These are phyloP conservation scores for Fusarium sarcochroum DNA, from an alignment of 2,329 filamentous ascomycete genomes.

Conservation along the genomic window DNA sequence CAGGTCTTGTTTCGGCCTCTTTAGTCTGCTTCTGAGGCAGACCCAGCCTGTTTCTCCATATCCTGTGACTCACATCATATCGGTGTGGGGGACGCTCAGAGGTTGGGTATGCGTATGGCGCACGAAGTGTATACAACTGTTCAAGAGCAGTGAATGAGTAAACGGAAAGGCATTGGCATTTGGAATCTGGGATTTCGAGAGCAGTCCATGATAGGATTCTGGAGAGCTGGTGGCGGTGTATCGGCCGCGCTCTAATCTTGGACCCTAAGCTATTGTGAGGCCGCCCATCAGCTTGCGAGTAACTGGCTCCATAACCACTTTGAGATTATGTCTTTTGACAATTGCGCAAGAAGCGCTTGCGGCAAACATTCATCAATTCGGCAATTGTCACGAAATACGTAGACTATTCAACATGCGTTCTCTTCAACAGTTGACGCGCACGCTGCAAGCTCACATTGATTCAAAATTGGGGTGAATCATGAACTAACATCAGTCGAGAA, in stretches of 20 bases:
- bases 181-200: neutral
- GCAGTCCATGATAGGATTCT: neutral
- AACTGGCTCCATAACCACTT: slow-evolving; percentile 7
- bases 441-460: neutral
- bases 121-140: slow-evolving; percentile 10
- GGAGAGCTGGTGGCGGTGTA: slow-evolving; percentile 1
- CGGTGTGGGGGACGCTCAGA: slow-evolving; percentile 34
- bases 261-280: slow-evolving; percentile 14
- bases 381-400: neutral
- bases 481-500: slow-evolving; percentile 1
- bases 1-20: slow-evolving; percentile 45
- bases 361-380: slow-evolving; percentile 1
- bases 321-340: slow-evolving; percentile 7
- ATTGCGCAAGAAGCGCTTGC: slow-evolving; percentile 3
- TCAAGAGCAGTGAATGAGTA: slow-evolving; percentile 3
- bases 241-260: neutral
- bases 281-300: slow-evolving; percentile 19
- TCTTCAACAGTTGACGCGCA: neutral
- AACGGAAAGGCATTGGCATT: slow-evolving; percentile 5
- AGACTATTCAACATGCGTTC: neutral
- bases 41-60: slow-evolving; percentile 42
- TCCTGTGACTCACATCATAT: slow-evolving; percentile 49
- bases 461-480: neutral
- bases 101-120: slow-evolving; percentile 20
- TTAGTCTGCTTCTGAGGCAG: slow-evolving; percentile 38